Base-by-base conservation (phyloP, 176 grass and related monocot genomes). In the Oryza rufipogon region DNA sequence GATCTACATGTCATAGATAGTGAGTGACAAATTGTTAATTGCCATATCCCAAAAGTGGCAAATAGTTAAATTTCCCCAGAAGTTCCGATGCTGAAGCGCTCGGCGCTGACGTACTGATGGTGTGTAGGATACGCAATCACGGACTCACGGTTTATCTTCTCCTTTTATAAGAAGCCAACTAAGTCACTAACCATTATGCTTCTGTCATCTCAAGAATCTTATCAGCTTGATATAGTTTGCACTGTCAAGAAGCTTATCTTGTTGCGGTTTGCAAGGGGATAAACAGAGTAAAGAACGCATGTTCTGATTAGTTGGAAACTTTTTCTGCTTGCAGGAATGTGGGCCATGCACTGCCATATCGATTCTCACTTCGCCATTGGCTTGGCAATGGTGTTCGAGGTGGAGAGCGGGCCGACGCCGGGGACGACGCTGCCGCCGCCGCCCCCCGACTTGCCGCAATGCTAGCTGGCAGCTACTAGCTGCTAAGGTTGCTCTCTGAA, bases 311-410 rank as follows among this genome's bases (percentile, higher is more conserved):
- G 15, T 33, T 66, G 9, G 5, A 39, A 52, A 19, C 11, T 8
- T 77, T 77, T 28, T 64, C 23, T 85, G 42, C 73, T 11, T 70
- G 15, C 6, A 91, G 89, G 89, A 47, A 54, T 94, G 68, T 91
- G 92, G 92, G 39, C 91, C 19, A 84, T 91, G 92, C 92, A 94
- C 58, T 92, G 90, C 63, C 87, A 89, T 64, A 44, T 92, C 71
- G 90, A 89, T 51, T 3, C 28, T 14, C 92, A 91, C 90, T 58
- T 91, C 19, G 2, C 41, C 3, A 19, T 87, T 13, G 92, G 92
- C 30, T 76, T 94, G 77, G 87, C 76, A 0, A 94, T 73, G 81
- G 89, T 83, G 1, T 91, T 94, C 52, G 71, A 88, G 52, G 89
- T 94, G 71, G 92, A 83, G 66, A 89, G 79, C 19, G 92, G 92